Evolutionary conservation across 176 grass and related monocot species (phyloP).

Genomic region (Zizania latifolia): DNA sequence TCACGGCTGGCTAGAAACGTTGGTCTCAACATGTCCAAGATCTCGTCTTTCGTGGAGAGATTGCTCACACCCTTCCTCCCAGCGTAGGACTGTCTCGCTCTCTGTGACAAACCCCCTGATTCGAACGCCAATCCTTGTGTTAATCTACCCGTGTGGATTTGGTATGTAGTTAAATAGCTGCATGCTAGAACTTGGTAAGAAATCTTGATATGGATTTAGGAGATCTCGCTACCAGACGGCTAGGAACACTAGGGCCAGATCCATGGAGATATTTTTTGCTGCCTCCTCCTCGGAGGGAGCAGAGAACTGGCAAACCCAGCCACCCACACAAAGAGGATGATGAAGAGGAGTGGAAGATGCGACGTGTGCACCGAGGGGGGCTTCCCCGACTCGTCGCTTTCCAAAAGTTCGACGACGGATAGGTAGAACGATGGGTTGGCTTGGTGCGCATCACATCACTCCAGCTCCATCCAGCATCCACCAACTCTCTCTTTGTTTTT

Average conservation of each 20-base stretch:
- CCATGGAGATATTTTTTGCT: neutral
- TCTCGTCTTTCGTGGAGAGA: neutral
- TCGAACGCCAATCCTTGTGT: no score
- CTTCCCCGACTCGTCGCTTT: neutral
- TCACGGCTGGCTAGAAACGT: neutral
- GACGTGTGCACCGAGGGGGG: neutral
- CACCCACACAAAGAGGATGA: constrained; percentile 8
- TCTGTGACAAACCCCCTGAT: no score
- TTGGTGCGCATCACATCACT: no score
- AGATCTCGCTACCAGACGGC: no score
- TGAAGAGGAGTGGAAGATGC: neutral
- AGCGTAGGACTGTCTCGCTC: neutral
- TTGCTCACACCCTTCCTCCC: no score
- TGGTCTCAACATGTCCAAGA: neutral
- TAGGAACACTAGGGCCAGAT: no score
- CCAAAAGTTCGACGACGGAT: neutral
- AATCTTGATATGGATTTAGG: no score
- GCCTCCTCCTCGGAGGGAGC: neutral
- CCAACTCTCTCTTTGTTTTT: neutral
- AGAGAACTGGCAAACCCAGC: neutral
- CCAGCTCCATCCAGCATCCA: neutral
- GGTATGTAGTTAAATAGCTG: no score
- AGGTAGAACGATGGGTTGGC: neutral
- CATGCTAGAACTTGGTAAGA: no score
- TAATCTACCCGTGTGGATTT: no score